phyloP scores from a whole-genome alignment of 371 early-diverging fungal genomes.

The Lichtheimia ornata region DNA sequence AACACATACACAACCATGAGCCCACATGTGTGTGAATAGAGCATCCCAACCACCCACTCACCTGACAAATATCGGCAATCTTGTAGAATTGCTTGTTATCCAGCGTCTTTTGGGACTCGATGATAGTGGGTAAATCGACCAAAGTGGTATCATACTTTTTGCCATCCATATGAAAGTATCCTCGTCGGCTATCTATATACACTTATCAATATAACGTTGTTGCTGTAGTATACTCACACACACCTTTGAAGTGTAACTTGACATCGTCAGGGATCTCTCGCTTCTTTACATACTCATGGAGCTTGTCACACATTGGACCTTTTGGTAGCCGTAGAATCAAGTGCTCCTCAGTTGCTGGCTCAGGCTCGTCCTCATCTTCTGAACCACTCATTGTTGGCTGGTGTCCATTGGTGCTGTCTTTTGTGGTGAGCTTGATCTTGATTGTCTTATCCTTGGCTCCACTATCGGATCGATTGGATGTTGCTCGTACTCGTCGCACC shows the following conservation, averaged over 20 bases:
- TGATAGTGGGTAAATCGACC: conserved; percentile 94
- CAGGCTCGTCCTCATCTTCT: conserved; percentile 67
- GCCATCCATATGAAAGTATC: conserved; percentile 66
- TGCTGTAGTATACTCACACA: no score
- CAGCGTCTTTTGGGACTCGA: conserved; percentile 94
- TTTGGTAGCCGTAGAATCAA: conserved; percentile 81
- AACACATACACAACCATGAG: conserved; percentile 1
- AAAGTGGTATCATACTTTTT: conserved; percentile 65
- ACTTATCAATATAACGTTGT: neutral
- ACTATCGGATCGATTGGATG: neutral
- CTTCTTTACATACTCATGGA: conserved; percentile 68
- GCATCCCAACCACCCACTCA: conserved; percentile 19
- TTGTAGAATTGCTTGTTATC: conserved; percentile 97
- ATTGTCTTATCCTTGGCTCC: conserved; percentile 17
- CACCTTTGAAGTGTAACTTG: conserved; percentile 66
- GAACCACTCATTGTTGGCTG: conserved; percentile 23
- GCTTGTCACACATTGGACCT: conserved; percentile 57
- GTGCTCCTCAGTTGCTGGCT: conserved; percentile 73
- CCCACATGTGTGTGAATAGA: conserved; percentile 1
- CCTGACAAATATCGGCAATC: conserved; percentile 96
- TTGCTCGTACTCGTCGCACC: neutral
- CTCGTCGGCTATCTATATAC: conserved; percentile 70
- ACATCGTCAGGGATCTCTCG: conserved; percentile 73
- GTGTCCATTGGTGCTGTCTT: conserved; percentile 6
- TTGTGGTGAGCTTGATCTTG: conserved; percentile 25